Percentiles rank a stretch among this genome's conserved stretches.
Evolutionary conservation across 2,329 filamentous ascomycete genomes (phyloP).

Genomic region (Trichocomaceae sp.): DNA sequence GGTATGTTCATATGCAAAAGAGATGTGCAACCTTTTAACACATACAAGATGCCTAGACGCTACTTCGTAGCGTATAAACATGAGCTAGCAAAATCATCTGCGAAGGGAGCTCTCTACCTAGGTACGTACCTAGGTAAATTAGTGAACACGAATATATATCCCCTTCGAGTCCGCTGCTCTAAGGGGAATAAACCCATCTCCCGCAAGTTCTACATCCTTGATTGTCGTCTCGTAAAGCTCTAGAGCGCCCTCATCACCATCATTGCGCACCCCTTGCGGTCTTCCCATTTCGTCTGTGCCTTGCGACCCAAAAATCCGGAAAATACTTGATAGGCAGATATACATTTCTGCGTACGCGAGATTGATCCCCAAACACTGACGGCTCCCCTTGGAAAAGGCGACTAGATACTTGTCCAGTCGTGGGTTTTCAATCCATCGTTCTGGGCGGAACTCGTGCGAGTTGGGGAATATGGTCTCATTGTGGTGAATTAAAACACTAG

Average conservation of each 20-base stretch:
- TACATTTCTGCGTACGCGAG: slow-evolving; percentile 34
- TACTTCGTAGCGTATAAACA: no score
- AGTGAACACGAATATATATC: no score
- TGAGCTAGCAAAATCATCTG: no score
- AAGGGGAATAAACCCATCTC: neutral
- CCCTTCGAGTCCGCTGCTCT: no score
- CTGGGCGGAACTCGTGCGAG: slow-evolving; percentile 18
- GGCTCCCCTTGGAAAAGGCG: slow-evolving; percentile 27
- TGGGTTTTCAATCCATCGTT: slow-evolving; percentile 22
- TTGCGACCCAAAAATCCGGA: slow-evolving; percentile 2
- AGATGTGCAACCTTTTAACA: no score
- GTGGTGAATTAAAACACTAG: neutral
- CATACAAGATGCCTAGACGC: no score
- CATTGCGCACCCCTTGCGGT: neutral
- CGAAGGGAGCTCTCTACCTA: no score
- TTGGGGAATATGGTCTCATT: neutral
- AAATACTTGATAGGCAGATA: neutral
- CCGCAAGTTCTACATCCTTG: neutral
- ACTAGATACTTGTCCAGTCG: slow-evolving; percentile 21
- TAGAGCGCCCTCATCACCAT: neutral
- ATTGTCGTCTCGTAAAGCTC: neutral
- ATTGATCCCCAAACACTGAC: slow-evolving; percentile 34
- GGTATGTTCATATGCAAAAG: no score
- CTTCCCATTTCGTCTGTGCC: neutral
- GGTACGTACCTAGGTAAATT: no score